Conservation (phyloP, 1,139 yeast species). For the Kurtzmaniella natalensis region DNA sequence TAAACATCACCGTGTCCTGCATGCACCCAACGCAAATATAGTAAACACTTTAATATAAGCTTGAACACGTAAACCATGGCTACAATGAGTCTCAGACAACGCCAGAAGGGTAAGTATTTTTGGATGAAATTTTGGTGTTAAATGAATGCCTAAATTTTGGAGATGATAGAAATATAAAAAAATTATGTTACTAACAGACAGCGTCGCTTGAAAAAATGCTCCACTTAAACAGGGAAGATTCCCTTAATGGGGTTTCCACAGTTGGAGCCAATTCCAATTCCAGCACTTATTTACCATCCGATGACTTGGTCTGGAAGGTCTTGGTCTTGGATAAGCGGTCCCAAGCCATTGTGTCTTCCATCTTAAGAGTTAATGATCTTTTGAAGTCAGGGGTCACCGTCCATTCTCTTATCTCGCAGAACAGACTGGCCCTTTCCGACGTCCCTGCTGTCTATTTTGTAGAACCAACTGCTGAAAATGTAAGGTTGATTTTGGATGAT, state of each 20-base stretch:
- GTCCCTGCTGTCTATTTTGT: conserved; percentile 93
- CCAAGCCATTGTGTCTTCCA: conserved; percentile 82
- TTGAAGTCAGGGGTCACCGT: conserved; percentile 87
- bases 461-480: conserved; percentile 78
- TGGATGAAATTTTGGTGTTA: no score
- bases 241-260: conserved; percentile 26
- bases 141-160: no score
- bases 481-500: conserved; percentile 66
- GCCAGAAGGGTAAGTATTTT: conserved; percentile 25
- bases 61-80: conserved; percentile 3
- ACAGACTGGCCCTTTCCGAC: conserved; percentile 78
- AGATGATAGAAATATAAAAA: no score
- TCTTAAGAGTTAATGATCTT: conserved; percentile 84
- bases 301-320: conserved; percentile 88
- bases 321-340: conserved; percentile 77
- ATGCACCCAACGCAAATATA: neutral
- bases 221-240: conserved; percentile 62
- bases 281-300: conserved; percentile 45
- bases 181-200: conserved; percentile 3
- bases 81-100: conserved; percentile 17
- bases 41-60: no score
- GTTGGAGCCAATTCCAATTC: neutral
- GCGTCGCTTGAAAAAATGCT: conserved; percentile 77
- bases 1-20: no score
- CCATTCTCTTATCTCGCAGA: conserved; percentile 67